These are phyloP conservation scores for Albizia julibrissin DNA, from an alignment of 306 rosid genomes.

Conservation along the genomic window DNA sequence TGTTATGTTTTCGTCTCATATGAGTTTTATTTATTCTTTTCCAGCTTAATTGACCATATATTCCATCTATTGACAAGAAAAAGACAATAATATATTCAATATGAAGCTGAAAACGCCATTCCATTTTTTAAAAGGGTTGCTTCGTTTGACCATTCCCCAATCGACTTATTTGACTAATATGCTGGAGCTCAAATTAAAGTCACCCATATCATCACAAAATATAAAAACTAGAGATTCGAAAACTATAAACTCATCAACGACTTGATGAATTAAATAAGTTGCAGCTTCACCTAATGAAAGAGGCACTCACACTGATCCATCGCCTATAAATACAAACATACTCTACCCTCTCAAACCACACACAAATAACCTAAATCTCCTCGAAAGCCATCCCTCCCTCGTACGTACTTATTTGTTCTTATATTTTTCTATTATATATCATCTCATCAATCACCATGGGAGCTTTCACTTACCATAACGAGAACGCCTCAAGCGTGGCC, in stretches of 20 bases:
- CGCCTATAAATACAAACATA: background rate
- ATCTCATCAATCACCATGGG: constrained; percentile 41
- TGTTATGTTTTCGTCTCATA: no score
- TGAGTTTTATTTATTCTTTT: background rate
- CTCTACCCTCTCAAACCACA: background rate
- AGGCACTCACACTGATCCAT: background rate
- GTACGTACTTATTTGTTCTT: no score
- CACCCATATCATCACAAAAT: no score
- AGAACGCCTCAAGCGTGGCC: constrained; percentile 40
- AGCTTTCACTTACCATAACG: constrained; percentile 37
- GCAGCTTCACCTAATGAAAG: no score
- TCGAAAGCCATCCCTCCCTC: no score
- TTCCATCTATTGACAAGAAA: no score
- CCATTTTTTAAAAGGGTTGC: background rate
- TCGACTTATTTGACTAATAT: background rate
- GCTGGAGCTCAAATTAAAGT: no score
- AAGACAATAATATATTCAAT: no score
- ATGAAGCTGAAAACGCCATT: no score
- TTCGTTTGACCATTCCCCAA: background rate
- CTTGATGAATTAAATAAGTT: no score
- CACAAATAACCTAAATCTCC: background rate
- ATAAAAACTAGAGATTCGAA: background rate
- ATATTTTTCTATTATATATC: no score
- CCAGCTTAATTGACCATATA: no score
- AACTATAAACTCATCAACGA: background rate